Percentiles rank a stretch among this genome's conserved stretches.
These are phyloP conservation scores for Hemisphaericaspora xylanilytica DNA, from an alignment of 1,139 yeast species.

Conservation along the genomic window DNA sequence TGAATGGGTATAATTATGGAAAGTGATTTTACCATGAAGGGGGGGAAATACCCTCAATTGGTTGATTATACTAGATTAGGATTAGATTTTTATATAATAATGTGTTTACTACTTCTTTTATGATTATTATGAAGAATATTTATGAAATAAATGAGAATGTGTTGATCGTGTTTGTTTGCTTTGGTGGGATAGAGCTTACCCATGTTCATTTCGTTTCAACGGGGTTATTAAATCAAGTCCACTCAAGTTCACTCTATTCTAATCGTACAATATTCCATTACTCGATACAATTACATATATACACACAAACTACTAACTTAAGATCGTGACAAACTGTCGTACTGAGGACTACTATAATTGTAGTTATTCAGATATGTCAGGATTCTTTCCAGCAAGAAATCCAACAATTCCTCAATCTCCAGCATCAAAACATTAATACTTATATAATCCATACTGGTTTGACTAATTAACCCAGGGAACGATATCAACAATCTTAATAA, in stretches of 20 bases:
- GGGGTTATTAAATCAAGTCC: too few species aligned
- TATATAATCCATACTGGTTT: constrained; percentile 77
- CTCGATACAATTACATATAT: too few species aligned
- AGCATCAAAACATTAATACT: constrained; percentile 52
- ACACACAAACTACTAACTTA: constrained; percentile 8
- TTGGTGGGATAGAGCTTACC: too few species aligned
- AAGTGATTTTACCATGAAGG: too few species aligned
- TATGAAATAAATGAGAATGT: neutral
- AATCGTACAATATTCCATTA: constrained; percentile 1
- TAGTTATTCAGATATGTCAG: constrained; percentile 45
- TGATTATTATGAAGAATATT: neutral
- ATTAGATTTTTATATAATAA: neutral
- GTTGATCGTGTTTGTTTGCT: neutral
- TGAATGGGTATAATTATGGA: neutral
- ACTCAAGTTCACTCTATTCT: too few species aligned
- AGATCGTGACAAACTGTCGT: constrained; percentile 45
- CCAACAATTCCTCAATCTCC: constrained; percentile 51
- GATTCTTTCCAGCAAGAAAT: constrained; percentile 50
- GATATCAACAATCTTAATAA: constrained; percentile 69
- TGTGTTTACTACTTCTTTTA: constrained; percentile 1
- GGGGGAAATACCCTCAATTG: too few species aligned
- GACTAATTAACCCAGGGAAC: constrained; percentile 76
- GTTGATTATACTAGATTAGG: too few species aligned
- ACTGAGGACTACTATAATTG: constrained; percentile 61
- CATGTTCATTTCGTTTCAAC: too few species aligned